phyloP scores from a whole-genome alignment of 805 yeast genomes.

The Wickerhamomyces rabaulensis region DNA sequence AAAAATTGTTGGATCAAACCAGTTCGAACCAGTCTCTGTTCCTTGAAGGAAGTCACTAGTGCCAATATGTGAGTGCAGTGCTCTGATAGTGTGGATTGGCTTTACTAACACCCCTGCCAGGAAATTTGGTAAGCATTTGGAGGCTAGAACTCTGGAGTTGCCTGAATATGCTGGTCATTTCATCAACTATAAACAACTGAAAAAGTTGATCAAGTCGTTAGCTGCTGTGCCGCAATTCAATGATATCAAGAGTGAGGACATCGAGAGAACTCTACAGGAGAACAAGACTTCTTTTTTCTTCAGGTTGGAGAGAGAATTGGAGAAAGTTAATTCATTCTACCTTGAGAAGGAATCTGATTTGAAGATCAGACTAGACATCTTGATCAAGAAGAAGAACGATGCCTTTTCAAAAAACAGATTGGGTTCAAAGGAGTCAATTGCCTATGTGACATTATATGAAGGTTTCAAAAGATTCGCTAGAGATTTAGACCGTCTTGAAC shows the following conservation, averaged over 20 bases:
- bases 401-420: conserved; percentile 38
- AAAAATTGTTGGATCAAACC: neutral
- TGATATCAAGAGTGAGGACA: conserved; percentile 21
- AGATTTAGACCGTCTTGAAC: conserved; percentile 84
- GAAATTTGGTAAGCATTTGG: conserved; percentile 96
- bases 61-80: neutral
- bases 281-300: conserved; percentile 86
- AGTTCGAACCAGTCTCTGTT: neutral
- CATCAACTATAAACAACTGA: conserved; percentile 90
- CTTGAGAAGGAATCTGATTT: conserved; percentile 87
- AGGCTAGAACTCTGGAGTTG: conserved; percentile 86
- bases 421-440: conserved; percentile 59
- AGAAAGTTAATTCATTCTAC: conserved; percentile 90
- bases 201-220: conserved; percentile 38
- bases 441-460: conserved; percentile 78
- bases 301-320: conserved; percentile 88
- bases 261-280: conserved; percentile 64
- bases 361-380: conserved; percentile 68
- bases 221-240: conserved; percentile 43
- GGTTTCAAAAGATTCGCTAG: conserved; percentile 86
- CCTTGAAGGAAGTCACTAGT: neutral
- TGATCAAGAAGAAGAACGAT: conserved; percentile 65
- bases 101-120: neutral
- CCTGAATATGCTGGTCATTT: conserved; percentile 94
- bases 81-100: neutral